Evolutionary conservation across 495 filamentous ascomycete genomes (phyloP).

Genomic region (Beverwykella pulmonaria): DNA sequence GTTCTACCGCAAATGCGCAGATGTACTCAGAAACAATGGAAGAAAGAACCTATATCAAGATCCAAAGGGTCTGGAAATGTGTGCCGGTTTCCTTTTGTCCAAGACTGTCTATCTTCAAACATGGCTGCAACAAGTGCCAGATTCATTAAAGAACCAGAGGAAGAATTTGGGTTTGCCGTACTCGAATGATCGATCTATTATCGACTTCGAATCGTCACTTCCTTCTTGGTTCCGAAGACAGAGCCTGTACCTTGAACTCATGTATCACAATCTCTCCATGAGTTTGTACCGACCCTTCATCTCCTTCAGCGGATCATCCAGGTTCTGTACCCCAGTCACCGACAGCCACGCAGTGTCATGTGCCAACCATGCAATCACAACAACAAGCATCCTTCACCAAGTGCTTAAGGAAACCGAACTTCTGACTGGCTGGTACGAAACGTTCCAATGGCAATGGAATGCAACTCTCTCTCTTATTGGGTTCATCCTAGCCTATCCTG

Average conservation of each 20-base stretch:
- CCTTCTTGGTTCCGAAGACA: conserved; percentile 54
- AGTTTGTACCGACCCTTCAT: conserved; percentile 56
- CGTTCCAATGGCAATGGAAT: conserved; percentile 59
- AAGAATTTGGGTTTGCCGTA: conserved; percentile 45
- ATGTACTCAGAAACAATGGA: conserved; percentile 20
- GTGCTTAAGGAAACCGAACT: conserved; percentile 50
- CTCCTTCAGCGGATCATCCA: conserved; percentile 40
- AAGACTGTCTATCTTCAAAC: conserved; percentile 36
- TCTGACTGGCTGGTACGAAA: conserved; percentile 55
- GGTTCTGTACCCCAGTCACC: conserved; percentile 29
- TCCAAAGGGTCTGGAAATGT: conserved; percentile 20
- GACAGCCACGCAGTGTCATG: conserved; percentile 47
- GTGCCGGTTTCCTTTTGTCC: conserved; percentile 42
- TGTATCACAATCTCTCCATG: conserved; percentile 53
- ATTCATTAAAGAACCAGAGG: conserved; percentile 47
- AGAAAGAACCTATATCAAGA: conserved; percentile 40
- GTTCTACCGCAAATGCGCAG: conserved; percentile 44
- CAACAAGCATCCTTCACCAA: conserved; percentile 57
- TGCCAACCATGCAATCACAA: conserved; percentile 53
- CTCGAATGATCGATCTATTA: conserved; percentile 47
- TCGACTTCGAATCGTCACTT: conserved; percentile 50
- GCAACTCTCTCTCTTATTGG: conserved; percentile 55
- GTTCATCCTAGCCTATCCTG: conserved; percentile 52
- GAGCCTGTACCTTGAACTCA: conserved; percentile 54
- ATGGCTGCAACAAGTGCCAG: conserved; percentile 50